Conservation (phyloP, 192 early-diverging fungal species). For the Linnemannia hyalina region DNA sequence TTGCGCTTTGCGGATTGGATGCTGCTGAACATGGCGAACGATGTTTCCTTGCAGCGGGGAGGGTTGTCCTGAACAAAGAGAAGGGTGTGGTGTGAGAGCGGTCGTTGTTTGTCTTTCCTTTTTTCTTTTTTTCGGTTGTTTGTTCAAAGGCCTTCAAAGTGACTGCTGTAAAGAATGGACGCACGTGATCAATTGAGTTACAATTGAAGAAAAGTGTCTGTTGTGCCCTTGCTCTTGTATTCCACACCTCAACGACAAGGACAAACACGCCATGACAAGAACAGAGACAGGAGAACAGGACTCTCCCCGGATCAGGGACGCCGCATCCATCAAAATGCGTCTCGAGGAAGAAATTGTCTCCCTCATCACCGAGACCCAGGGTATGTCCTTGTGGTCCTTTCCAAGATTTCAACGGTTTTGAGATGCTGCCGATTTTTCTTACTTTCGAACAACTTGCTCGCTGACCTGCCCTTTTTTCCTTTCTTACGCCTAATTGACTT, state of each 20-base stretch:
- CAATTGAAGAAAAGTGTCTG: not conserved
- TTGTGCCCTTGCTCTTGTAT: not conserved
- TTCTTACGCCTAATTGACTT: not conserved
- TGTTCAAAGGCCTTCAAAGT: not conserved
- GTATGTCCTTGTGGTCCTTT: slow-evolving; percentile 1
- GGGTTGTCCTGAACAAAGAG: slow-evolving; percentile 10
- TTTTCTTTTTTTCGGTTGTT: slow-evolving; percentile 20
- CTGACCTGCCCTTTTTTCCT: not conserved
- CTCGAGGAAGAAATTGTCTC: slow-evolving; percentile 50
- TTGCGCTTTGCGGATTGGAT: slow-evolving; percentile 39
- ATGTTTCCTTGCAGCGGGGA: not conserved
- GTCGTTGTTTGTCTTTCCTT: not conserved
- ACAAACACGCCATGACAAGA: not conserved
- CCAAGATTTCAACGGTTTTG: not conserved
- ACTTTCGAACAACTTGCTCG: not conserved
- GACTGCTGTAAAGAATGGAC: not conserved
- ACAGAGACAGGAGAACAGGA: not conserved
- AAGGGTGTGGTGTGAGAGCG: not conserved
- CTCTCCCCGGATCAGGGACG: slow-evolving; percentile 14
- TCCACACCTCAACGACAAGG: not conserved
- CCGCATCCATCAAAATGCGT: slow-evolving; percentile 37
- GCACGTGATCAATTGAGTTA: not conserved
- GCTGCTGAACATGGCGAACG: slow-evolving; percentile 38
- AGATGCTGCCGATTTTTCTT: not conserved
- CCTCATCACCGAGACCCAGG: slow-evolving; percentile 46